Conservation (phyloP, 345 rosid genomes). For the Euphorbia tirucalli region DNA sequence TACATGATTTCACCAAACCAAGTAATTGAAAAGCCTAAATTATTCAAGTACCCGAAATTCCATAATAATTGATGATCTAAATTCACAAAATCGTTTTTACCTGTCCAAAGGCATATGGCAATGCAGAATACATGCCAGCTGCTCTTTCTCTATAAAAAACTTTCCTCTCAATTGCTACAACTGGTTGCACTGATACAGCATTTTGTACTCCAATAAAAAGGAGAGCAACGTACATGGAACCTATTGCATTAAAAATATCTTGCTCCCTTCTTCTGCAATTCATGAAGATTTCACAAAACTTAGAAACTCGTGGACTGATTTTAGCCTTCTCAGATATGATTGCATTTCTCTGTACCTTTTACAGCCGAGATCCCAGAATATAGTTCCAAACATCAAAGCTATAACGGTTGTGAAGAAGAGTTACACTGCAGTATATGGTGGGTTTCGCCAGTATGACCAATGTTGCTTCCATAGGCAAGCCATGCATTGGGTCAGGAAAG, state of each 20-base stretch:
- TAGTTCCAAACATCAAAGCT: too few species aligned
- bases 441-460: too few species aligned
- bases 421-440: too few species aligned
- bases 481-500: conserved; percentile 48
- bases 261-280: conserved; percentile 41
- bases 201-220: conserved; percentile 62
- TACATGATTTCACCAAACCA: too few species aligned
- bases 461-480: conserved; percentile 79
- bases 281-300: neutral
- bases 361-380: conserved; percentile 72
- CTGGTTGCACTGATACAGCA: conserved; percentile 50
- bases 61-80: too few species aligned
- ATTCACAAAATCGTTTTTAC: conserved; percentile 19
- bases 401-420: too few species aligned
- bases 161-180: conserved; percentile 60
- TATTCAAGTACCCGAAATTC: too few species aligned
- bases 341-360: conserved; percentile 31
- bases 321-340: neutral
- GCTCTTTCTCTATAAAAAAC: conserved; percentile 73
- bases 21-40: too few species aligned
- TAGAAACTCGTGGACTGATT: neutral
- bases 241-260: too few species aligned
- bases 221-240: conserved; percentile 59
- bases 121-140: too few species aligned
- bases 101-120: conserved; percentile 69